phyloP scores from a whole-genome alignment of 169 alveolate species.

The Plasmodium gonderi region DNA sequence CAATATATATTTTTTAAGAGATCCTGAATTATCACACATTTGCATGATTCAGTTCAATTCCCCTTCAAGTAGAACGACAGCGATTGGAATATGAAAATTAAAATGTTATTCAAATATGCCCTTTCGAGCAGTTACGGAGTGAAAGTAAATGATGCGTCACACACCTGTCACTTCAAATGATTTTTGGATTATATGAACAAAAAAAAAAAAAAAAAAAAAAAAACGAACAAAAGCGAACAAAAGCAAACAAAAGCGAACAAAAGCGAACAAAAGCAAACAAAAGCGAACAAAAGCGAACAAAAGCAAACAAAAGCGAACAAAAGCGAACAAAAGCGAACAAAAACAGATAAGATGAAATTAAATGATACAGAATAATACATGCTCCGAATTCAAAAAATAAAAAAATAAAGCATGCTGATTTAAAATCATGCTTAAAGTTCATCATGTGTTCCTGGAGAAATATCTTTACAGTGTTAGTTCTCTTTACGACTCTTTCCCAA shows the following conservation, averaged over 20 bases:
- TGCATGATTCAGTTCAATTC: not conserved
- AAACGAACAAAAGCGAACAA: too few species aligned
- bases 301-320: too few species aligned
- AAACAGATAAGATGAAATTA: too few species aligned
- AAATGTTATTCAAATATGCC: not conserved
- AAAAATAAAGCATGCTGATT: not conserved
- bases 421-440: not conserved
- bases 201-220: too few species aligned
- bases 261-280: too few species aligned
- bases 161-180: not conserved
- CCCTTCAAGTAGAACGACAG: not conserved
- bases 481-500: not conserved
- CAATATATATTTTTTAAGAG: not conserved
- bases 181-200: not conserved
- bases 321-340: too few species aligned
- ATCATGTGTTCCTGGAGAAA: not conserved
- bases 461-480: not conserved
- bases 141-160: not conserved
- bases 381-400: not conserved
- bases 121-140: not conserved
- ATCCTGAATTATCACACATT: not conserved
- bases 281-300: too few species aligned
- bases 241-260: too few species aligned
- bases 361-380: not conserved
- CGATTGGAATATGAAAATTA: not conserved